Base-by-base conservation (phyloP, 2,329 filamentous ascomycete genomes). In the Dactylonectria macrodidyma region DNA sequence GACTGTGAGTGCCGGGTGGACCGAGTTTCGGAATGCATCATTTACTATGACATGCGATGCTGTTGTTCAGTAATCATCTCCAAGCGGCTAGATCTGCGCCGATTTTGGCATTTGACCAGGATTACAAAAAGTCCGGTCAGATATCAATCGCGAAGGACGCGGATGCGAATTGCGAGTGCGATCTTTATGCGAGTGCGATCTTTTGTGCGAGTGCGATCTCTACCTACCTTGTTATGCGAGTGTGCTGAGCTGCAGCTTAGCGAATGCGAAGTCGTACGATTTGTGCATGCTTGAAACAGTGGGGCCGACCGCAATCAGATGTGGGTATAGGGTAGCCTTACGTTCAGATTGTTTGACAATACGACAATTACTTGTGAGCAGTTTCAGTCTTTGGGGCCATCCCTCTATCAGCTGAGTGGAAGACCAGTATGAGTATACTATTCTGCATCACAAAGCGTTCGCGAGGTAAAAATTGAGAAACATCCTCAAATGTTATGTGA, bases 141-240 rank as follows among this genome's bases (percentile, higher is more conserved):
- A 47, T 4, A 19, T 47, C 8, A 47, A 22, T 51, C 47, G 30
- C 26, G 14, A 34, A n/a, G 8, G 26, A 52, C n/a, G 47, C 24
- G 5, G 16, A 33, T 52, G 48, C 48, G 26, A 52, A 26, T 52
- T 52, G 48, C 48, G 48, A 33, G 33, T 34, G 48, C 48, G 48
- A 52, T 52, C 24, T 51, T 8, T 30, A 12, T 52, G 48, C 48
- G 48, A 34, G 48, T 52, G 48, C 48, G 48, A 52, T 33, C 12
- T 51, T 8, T 3, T 14, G 12, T 51, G 48, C 26, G 26, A 33
- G 8, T 51, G 48, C 48, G 26, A 33, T 51, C 10, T 8, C 3
- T 30, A 4, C 26, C 26, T 30, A 7, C 4, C 4, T 30, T 5
- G 26, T 50, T 51, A 52, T 46, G 48, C 48, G 48, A 52, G 26